These are phyloP conservation scores for Tolypocladium amazonense DNA, from an alignment of 2,329 filamentous ascomycete species.

Conservation along the genomic window DNA sequence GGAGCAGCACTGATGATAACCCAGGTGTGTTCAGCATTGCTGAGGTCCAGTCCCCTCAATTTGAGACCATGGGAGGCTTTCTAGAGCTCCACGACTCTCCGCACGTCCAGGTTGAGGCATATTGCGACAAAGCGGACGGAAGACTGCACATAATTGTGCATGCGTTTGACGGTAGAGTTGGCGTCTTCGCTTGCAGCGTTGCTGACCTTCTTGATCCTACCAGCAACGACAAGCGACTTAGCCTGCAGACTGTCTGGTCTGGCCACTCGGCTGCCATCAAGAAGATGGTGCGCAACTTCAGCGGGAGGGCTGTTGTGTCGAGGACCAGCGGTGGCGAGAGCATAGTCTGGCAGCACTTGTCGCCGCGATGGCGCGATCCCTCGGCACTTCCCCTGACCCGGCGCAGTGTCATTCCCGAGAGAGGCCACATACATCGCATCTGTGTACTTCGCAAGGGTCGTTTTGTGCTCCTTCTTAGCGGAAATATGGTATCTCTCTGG, in stretches of 20 bases:
- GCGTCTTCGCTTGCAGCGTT: slow-evolving; percentile 69
- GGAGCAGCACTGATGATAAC: slow-evolving; percentile 53
- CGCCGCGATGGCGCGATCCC: slow-evolving; percentile 13
- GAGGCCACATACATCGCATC: slow-evolving; percentile 68
- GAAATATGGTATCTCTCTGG: slow-evolving; percentile 65
- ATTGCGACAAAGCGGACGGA: slow-evolving; percentile 55
- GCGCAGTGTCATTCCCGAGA: slow-evolving; percentile 56
- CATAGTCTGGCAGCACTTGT: slow-evolving; percentile 66
- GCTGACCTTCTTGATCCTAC: slow-evolving; percentile 71
- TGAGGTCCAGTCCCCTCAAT: slow-evolving; percentile 53
- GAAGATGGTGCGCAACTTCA: slow-evolving; percentile 79
- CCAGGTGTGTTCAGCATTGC: slow-evolving; percentile 77
- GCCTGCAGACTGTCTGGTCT: slow-evolving; percentile 61
- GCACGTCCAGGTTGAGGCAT: slow-evolving; percentile 62
- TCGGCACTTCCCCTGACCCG: slow-evolving; percentile 43
- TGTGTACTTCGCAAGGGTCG: slow-evolving; percentile 67
- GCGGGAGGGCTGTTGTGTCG: slow-evolving; percentile 70
- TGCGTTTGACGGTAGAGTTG: slow-evolving; percentile 74
- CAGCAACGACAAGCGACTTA: slow-evolving; percentile 48
- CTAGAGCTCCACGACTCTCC: slow-evolving; percentile 11
- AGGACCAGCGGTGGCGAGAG: slow-evolving; percentile 69
- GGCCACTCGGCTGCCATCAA: slow-evolving; percentile 73
- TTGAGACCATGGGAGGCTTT: slow-evolving; percentile 33
- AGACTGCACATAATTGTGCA: slow-evolving; percentile 68
- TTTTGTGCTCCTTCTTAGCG: slow-evolving; percentile 71